Conservation (phyloP, 2,329 filamentous ascomycete genomes). For the Aspergillus sp. region DNA sequence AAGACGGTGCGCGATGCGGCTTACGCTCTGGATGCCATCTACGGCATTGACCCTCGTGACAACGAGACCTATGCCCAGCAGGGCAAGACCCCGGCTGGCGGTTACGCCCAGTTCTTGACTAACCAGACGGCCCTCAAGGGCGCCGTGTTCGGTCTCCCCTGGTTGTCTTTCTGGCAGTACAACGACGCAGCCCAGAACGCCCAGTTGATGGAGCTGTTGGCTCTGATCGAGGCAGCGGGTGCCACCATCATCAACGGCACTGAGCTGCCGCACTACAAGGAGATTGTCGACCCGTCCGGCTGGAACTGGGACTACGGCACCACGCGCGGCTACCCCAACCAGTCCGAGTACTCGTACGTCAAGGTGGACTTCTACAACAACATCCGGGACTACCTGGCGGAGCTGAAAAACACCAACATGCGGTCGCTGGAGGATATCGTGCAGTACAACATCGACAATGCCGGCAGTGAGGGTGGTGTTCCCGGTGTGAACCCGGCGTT, state of each 20-base stretch:
- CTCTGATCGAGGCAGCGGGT: conserved; percentile 60
- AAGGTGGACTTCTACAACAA: conserved; percentile 66
- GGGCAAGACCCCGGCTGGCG: conserved; percentile 55
- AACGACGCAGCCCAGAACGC: conserved; percentile 59
- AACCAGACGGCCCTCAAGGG: conserved; percentile 58
- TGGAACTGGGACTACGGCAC: conserved; percentile 75
- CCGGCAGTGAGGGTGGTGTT: conserved; percentile 67
- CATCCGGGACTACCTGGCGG: conserved; percentile 64
- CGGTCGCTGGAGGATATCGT: conserved; percentile 66
- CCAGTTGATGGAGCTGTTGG: conserved; percentile 55
- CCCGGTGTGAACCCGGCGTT: conserved; percentile 66
- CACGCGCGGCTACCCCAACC: conserved; percentile 65
- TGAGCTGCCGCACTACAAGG: conserved; percentile 65
- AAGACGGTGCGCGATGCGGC: conserved; percentile 70
- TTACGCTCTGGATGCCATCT: conserved; percentile 68
- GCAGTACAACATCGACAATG: conserved; percentile 63
- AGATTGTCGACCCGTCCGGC: conserved; percentile 64
- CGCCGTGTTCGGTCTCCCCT: conserved; percentile 70
- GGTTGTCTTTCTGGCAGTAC: conserved; percentile 69
- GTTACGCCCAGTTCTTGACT: conserved; percentile 61
- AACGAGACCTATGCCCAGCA: conserved; percentile 65
- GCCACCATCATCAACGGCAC: conserved; percentile 70
- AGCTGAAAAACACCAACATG: conserved; percentile 63
- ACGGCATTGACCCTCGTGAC: conserved; percentile 63
- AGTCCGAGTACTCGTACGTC: conserved; percentile 72